A percentile compares a stretch with the other conserved stretches of the same genome.
These are phyloP conservation scores for Cucurbita pepo DNA, from an alignment of 306 rosid genomes.

Conservation along the genomic window DNA sequence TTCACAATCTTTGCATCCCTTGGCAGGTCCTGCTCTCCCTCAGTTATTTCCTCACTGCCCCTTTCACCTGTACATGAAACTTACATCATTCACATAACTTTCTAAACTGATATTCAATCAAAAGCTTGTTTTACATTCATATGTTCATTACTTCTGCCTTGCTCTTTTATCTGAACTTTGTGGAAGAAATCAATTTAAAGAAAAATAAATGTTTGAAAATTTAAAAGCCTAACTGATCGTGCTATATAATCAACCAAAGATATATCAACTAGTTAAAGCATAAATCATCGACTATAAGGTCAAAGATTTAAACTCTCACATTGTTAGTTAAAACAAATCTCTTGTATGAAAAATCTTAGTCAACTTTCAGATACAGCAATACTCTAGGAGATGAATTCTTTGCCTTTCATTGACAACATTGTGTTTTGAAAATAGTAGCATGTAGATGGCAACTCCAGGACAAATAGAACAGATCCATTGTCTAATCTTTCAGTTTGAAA, in stretches of 20 bases:
- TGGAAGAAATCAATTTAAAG: background rate
- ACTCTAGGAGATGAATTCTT: background rate
- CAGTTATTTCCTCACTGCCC: conserved; percentile 29
- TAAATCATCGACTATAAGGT: background rate
- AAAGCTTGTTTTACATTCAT: background rate
- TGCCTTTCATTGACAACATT: background rate
- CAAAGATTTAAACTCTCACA: background rate
- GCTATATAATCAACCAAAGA: background rate
- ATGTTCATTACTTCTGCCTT: background rate
- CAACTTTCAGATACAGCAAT: background rate
- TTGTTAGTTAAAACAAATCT: background rate
- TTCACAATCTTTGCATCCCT: conserved; percentile 77
- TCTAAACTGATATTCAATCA: background rate
- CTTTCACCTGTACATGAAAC: background rate
- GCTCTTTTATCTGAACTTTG: background rate
- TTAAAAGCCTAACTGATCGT: background rate
- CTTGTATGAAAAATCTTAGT: background rate
- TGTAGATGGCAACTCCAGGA: background rate
- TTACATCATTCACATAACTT: background rate
- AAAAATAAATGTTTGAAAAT: background rate
- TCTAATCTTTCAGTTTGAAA: background rate
- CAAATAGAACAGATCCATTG: background rate
- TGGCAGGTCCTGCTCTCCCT: conserved; percentile 72
- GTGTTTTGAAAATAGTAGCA: background rate
- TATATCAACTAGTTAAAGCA: too few species aligned